These are phyloP conservation scores for Auricularia sp. DNA, from an alignment of 768 basidiomycete species.

Conservation along the genomic window DNA sequence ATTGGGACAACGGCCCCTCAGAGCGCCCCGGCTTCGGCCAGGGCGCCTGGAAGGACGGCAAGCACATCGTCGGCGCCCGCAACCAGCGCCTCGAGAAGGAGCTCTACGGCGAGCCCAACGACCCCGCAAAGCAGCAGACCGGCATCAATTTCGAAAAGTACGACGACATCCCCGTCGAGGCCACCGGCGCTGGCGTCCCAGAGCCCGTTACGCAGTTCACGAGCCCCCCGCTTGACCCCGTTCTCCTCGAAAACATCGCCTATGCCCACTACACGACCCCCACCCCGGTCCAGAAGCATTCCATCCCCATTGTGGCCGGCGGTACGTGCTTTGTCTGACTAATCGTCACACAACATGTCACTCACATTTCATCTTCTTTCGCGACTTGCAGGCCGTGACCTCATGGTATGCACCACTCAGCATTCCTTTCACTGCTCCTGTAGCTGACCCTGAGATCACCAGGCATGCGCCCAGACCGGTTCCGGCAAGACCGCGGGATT, in stretches of 20 bases:
- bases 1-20: constrained; percentile 9
- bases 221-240: constrained; percentile 80
- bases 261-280: constrained; percentile 90
- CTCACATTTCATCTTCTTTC: background rate
- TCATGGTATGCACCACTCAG: background rate
- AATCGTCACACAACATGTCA: background rate
- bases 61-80: constrained; percentile 72
- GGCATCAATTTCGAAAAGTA: constrained; percentile 99
- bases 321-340: constrained; percentile 32
- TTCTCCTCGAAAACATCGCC: constrained; percentile 90
- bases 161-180: constrained; percentile 98
- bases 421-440: background rate
- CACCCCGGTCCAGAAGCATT: constrained; percentile 99
- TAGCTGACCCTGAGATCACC: background rate
- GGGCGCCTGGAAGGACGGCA: constrained; percentile 84
- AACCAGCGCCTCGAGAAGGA: constrained; percentile 92
- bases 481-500: constrained; percentile 99
- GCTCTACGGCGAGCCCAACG: constrained; percentile 81
- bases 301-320: constrained; percentile 91
- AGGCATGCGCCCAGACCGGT: constrained; percentile 66
- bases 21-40: too few species aligned
- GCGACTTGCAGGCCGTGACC: background rate
- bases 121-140: constrained; percentile 83
- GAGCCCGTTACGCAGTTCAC: constrained; percentile 86
- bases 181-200: constrained; percentile 93